These are phyloP conservation scores for Misopates orontium DNA, from an alignment of 257 asterid species.

Conservation along the genomic window DNA sequence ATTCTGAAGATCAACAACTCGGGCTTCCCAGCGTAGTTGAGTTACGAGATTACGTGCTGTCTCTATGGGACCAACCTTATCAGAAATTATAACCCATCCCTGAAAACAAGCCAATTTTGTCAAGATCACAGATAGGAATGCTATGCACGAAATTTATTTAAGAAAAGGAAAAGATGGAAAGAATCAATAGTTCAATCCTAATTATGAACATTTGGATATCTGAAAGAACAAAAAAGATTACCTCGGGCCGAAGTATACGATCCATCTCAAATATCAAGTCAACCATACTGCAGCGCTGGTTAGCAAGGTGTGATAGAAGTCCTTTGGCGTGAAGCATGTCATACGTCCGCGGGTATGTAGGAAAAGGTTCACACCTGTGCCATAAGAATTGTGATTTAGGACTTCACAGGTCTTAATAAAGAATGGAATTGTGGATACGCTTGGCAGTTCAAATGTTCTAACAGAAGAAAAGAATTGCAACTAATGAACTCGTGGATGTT, in stretches of 20 bases:
- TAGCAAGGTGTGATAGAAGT: slow-evolving; percentile 60
- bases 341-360: slow-evolving; percentile 93
- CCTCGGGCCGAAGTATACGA: slow-evolving; percentile 96
- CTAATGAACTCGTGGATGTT: too few relatives aligned
- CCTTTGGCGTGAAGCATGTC: slow-evolving; percentile 87
- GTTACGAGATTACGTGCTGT: slow-evolving; percentile 60
- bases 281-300: slow-evolving; percentile 54
- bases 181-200: neutral
- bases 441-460: too few relatives aligned
- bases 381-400: slow-evolving; percentile 16
- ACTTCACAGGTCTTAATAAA: neutral
- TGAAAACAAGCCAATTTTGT: slow-evolving; percentile 33
- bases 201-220: neutral
- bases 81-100: slow-evolving; percentile 92
- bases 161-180: neutral
- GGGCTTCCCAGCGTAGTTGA: slow-evolving; percentile 91
- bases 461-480: neutral
- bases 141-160: neutral
- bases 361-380: slow-evolving; percentile 92
- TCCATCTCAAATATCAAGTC: slow-evolving; percentile 82
- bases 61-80: slow-evolving; percentile 60
- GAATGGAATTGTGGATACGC: neutral
- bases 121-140: neutral
- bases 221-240: slow-evolving; percentile 26
- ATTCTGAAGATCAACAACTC: slow-evolving; percentile 76